These are phyloP conservation scores for Jatropha curcas DNA, from an alignment of 345 rosid species.

Conservation along the genomic window DNA sequence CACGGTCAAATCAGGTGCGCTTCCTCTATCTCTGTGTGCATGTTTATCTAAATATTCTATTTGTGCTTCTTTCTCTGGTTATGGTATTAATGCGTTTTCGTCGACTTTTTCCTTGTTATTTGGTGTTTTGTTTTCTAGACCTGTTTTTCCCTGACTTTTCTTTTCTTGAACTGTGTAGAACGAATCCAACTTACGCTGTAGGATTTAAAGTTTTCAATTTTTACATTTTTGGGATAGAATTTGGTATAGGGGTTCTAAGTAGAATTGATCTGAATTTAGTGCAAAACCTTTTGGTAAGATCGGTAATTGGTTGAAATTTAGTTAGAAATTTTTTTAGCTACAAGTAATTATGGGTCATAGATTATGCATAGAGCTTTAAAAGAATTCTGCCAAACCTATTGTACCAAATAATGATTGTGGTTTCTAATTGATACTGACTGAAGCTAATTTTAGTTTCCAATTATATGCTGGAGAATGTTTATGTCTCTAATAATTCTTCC, in stretches of 20 bases:
- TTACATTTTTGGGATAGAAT: neutral
- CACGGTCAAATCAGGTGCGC: constrained; percentile 13
- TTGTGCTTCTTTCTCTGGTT: neutral
- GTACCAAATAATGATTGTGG: neutral
- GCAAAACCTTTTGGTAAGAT: neutral
- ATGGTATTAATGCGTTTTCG: neutral
- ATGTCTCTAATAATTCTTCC: neutral
- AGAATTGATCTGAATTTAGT: neutral
- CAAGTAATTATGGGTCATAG: neutral
- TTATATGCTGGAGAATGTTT: neutral
- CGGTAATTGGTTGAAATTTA: neutral
- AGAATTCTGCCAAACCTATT: neutral
- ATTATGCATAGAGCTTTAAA: no score
- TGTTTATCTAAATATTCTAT: neutral
- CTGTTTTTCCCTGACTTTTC: neutral
- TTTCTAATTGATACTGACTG: neutral
- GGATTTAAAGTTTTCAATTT: neutral
- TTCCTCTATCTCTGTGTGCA: neutral
- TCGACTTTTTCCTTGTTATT: neutral
- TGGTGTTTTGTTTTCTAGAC: neutral
- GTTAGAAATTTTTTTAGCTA: neutral
- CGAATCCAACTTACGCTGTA: neutral
- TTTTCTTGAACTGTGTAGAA: neutral
- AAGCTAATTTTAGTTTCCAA: neutral
- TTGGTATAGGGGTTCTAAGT: neutral